These are phyloP conservation scores for Penicillium corylophilum DNA, from an alignment of 2,329 filamentous ascomycete genomes.

Conservation along the genomic window DNA sequence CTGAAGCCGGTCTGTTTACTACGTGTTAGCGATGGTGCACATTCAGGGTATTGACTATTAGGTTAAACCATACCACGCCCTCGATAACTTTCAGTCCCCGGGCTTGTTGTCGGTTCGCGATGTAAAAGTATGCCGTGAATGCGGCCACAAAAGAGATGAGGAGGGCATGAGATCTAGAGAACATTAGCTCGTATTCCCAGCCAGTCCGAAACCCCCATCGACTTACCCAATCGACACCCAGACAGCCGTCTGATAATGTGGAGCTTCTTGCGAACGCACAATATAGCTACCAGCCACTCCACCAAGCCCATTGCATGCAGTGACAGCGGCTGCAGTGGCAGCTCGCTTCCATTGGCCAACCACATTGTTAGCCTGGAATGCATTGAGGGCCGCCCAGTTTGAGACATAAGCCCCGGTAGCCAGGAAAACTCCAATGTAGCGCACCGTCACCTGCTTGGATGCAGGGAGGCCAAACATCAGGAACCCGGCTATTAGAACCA, in stretches of 20 bases:
- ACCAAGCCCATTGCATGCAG: conserved; percentile 62
- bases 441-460: conserved; percentile 55
- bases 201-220: neutral
- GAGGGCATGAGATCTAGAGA: conserved; percentile 54
- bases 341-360: conserved; percentile 65
- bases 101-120: conserved; percentile 51
- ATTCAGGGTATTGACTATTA: neutral
- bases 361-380: conserved; percentile 64
- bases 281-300: conserved; percentile 67
- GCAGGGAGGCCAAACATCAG: conserved; percentile 62
- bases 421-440: conserved; percentile 65
- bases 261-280: conserved; percentile 60
- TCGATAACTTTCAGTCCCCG: conserved; percentile 53
- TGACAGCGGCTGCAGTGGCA: conserved; percentile 60
- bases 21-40: neutral
- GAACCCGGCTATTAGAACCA: conserved; percentile 63
- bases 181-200: neutral
- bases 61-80: conserved; percentile 33
- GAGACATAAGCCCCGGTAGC: conserved; percentile 67
- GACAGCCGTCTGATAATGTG: conserved; percentile 63
- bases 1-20: conserved; percentile 29
- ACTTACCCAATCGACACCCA: conserved; percentile 62
- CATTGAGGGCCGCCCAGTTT: conserved; percentile 67
- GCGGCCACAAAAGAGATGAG: conserved; percentile 55
- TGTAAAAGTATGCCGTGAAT: conserved; percentile 56